These are phyloP conservation scores for Cryoendolithus antarcticus DNA, from an alignment of 2,329 filamentous ascomycete genomes.

Conservation along the genomic window DNA sequence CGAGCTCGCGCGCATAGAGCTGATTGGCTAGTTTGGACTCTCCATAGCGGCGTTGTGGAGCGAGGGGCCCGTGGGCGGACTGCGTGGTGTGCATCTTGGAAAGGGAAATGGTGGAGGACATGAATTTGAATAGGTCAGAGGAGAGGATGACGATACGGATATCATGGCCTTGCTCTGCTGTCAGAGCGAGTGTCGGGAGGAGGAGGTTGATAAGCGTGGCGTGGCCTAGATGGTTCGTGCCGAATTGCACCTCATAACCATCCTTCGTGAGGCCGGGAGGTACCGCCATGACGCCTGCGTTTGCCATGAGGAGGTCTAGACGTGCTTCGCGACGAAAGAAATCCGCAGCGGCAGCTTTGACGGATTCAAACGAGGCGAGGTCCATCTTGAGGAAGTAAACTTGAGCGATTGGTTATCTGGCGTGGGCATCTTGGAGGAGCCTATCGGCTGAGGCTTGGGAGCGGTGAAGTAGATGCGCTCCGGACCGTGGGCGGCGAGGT, in stretches of 20 bases:
- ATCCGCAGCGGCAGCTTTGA: constrained; percentile 12
- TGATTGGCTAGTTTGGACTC: constrained; percentile 39
- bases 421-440: constrained; percentile 28
- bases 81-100: constrained; percentile 17
- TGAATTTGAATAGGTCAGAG: constrained; percentile 14
- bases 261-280: constrained; percentile 14
- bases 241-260: constrained; percentile 25
- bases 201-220: constrained; percentile 21
- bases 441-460: constrained; percentile 35
- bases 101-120: constrained; percentile 14
- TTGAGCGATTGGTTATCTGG: constrained; percentile 21
- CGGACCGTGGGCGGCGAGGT: constrained; percentile 38
- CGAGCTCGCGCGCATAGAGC: constrained; percentile 30
- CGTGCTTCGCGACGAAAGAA: constrained; percentile 9
- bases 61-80: constrained; percentile 1
- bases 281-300: constrained; percentile 20
- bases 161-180: constrained; percentile 13
- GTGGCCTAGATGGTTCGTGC: constrained; percentile 24
- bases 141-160: constrained; percentile 20
- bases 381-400: constrained; percentile 26
- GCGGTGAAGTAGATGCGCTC: constrained; percentile 41
- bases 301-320: constrained; percentile 21
- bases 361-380: constrained; percentile 14
- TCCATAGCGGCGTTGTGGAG: constrained; percentile 24
- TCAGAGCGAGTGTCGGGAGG: constrained; percentile 13